Evolutionary conservation across 1,284 basidiomycete species (phyloP).

Genomic region (Tetrapyrgos nigripes): DNA sequence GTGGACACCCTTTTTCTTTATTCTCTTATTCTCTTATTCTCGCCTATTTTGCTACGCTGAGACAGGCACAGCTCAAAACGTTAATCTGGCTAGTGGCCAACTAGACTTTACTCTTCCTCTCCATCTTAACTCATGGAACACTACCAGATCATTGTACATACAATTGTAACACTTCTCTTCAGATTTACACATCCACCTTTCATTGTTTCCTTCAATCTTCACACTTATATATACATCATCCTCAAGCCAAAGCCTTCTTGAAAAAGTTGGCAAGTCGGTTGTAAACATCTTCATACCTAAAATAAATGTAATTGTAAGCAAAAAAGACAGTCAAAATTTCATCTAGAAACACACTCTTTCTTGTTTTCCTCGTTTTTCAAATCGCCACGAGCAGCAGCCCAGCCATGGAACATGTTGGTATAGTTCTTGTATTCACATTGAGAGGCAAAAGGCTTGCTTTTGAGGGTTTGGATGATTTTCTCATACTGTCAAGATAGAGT

Average conservation of each 20-base stretch:
- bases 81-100: too few relatives aligned
- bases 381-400: conserved; percentile 75
- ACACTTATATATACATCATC: too few relatives aligned
- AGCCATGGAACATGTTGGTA: conserved; percentile 69
- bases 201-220: too few relatives aligned
- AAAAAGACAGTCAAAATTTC: background rate
- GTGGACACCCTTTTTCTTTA: background rate
- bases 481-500: conserved; percentile 45
- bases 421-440: conserved; percentile 65
- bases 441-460: conserved; percentile 57
- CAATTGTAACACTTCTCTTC: background rate
- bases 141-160: too few relatives aligned
- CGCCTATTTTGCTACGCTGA: too few relatives aligned
- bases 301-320: conserved; percentile 15
- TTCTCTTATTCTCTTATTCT: too few relatives aligned
- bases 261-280: conserved; percentile 59
- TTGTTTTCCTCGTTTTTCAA: conserved; percentile 68
- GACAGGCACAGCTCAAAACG: too few relatives aligned
- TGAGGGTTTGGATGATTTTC: conserved; percentile 55
- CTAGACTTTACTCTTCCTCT: too few relatives aligned
- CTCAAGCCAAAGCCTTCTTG: conserved; percentile 33
- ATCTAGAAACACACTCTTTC: conserved; percentile 54
- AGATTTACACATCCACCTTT: background rate
- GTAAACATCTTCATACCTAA: conserved; percentile 69
- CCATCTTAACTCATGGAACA: too few relatives aligned